A percentile compares a stretch with the other conserved stretches of the same genome.
Conservation (phyloP, 345 rosid species). For the Streptanthus diversifolius region DNA sequence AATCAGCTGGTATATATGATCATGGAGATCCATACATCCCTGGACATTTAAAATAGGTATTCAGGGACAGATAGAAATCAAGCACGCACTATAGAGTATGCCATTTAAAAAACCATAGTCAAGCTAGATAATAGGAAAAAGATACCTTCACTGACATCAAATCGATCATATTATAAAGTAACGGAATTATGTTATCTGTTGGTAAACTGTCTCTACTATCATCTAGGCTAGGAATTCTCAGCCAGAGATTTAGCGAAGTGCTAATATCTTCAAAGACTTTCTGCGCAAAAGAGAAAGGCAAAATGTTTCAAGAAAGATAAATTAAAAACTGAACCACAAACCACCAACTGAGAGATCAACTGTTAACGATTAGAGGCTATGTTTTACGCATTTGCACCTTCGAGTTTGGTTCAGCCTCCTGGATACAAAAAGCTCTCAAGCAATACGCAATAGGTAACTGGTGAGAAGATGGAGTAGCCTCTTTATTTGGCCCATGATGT, state of each 20-base stretch:
- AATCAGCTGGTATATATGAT: constrained; percentile 50
- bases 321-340: constrained; percentile 21
- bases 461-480: constrained; percentile 36
- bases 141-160: constrained; percentile 74
- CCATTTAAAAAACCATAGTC: constrained; percentile 6
- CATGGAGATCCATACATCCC: constrained; percentile 58
- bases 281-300: constrained; percentile 41
- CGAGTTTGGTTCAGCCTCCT: constrained; percentile 76
- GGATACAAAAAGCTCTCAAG: constrained; percentile 65
- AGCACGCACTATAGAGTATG: neutral
- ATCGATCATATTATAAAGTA: constrained; percentile 64
- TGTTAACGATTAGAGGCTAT: constrained; percentile 29
- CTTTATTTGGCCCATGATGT: constrained; percentile 15
- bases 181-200: constrained; percentile 42
- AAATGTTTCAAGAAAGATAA: constrained; percentile 13
- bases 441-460: constrained; percentile 65
- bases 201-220: constrained; percentile 34
- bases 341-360: constrained; percentile 4
- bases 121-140: constrained; percentile 5
- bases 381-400: constrained; percentile 53
- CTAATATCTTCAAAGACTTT: constrained; percentile 52
- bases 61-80: constrained; percentile 6
- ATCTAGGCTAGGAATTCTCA: constrained; percentile 34
- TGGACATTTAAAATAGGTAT: constrained; percentile 36
- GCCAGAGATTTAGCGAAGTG: constrained; percentile 62